Evolutionary conservation across 225 moss, liverwort and hornwort genomes (phyloP).

Genomic region (Pleurozium schreberi): DNA sequence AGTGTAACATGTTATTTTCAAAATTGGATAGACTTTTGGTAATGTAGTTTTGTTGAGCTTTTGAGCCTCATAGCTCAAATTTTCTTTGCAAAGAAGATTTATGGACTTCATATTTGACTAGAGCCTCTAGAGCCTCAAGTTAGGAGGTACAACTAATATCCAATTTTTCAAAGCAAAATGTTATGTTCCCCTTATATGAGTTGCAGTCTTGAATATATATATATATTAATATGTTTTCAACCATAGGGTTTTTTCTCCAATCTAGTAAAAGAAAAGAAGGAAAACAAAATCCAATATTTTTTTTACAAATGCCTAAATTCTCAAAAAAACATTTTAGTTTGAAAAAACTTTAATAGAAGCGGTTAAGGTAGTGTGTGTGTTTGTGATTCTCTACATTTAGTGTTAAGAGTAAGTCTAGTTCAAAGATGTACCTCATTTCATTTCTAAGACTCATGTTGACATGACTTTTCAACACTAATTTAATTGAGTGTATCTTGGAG

Average conservation of each 20-base stretch:
- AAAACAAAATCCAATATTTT: neutral
- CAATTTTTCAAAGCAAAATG: neutral
- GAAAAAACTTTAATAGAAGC: neutral
- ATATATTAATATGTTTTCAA: neutral
- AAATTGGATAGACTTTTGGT: neutral
- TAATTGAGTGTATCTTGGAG: neutral
- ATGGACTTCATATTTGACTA: neutral
- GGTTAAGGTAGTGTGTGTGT: accelerated
- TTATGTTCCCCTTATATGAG: neutral
- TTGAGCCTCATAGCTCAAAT: neutral
- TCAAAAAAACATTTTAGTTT: neutral
- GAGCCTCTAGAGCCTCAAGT: neutral
- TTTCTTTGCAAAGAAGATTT: neutral
- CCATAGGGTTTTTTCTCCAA: neutral
- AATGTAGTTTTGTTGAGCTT: neutral
- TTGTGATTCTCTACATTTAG: neutral
- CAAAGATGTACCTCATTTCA: neutral
- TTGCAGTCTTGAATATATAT: neutral
- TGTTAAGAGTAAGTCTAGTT: neutral
- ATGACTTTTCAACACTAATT: neutral
- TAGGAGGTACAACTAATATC: too few species aligned
- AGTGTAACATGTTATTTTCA: neutral
- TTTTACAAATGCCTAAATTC: neutral
- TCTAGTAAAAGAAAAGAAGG: neutral
- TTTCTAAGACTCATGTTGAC: neutral